A percentile compares a stretch with the other conserved stretches of the same genome.
phyloP scores from a whole-genome alignment of 2,329 filamentous ascomycete species.

The Fusarium agapanthi region DNA sequence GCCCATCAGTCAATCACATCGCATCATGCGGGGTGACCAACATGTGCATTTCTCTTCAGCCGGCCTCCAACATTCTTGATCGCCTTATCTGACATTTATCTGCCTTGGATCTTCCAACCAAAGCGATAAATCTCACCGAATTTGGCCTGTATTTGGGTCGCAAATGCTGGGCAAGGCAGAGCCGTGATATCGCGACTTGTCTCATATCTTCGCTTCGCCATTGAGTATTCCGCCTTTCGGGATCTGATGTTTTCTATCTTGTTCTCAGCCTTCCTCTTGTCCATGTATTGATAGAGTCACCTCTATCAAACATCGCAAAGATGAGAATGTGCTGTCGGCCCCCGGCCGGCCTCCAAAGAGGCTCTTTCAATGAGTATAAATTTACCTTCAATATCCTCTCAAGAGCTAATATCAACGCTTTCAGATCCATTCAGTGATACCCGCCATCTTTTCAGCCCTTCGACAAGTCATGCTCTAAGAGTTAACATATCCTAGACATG shows the following conservation, averaged over 20 bases:
- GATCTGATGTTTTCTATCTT: neutral
- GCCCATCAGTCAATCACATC: conserved; percentile 34
- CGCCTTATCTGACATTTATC: neutral
- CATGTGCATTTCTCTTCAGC: neutral
- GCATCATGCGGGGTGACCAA: conserved; percentile 27
- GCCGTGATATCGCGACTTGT: neutral
- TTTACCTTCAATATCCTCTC: neutral
- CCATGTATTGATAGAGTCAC: no score
- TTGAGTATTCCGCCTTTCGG: conserved; percentile 1
- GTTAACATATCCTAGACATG: conserved; percentile 6
- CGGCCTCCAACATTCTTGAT: conserved; percentile 2
- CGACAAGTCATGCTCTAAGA: fast-evolving
- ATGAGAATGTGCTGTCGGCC: neutral
- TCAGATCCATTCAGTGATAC: neutral
- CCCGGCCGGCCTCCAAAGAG: conserved; percentile 11
- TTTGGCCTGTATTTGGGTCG: conserved; percentile 9
- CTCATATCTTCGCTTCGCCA: neutral
- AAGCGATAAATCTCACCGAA: neutral
- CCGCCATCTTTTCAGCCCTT: no score
- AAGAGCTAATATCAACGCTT: neutral
- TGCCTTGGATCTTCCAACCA: neutral
- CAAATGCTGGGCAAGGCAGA: conserved; percentile 24
- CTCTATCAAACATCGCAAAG: neutral
- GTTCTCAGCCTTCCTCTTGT: neutral
- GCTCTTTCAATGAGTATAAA: neutral